Base-by-base conservation (phyloP, 768 basidiomycete genomes). In the Lactarius indigo region DNA sequence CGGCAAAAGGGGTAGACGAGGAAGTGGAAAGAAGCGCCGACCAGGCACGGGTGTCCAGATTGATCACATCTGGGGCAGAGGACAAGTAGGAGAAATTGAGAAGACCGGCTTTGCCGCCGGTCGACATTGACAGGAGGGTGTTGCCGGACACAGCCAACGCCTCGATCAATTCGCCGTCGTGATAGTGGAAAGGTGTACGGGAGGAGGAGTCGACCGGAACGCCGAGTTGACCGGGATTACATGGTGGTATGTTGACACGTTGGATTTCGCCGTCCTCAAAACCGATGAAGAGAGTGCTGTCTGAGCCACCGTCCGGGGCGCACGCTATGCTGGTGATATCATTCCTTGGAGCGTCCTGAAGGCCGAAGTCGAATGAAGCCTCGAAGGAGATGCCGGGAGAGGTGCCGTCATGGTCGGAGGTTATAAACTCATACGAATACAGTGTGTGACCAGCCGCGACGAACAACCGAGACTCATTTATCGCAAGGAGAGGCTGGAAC, bases 31-130 rank as follows among this genome's bases (percentile, higher is more conserved):
- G 81, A 69, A 86, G 79, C 23, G 84, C 83, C 7, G 80, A 75
- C 91, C 91, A 93, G 70, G 86, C 83, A 50, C 85, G 86, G 4
- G 76, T 68, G 52, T 80, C 74, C 41, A 91, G 75, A 55, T 84
- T 75, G 44, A 87, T 74, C 39, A 76, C 72, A 26, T 75, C 68
- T 0, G 76, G 69, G 17, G 72, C 37, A 6, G 74, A 55, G 41
- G 47, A 23, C n/a, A 1, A 59, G 12, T 62, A n/a, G 71, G 47
- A 68, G 69, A 65, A 59, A 63, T 73, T 56, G 44, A 75, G 73
- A 60, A 86, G 74, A 37, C 76, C 76, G 52, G 80, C 87, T 41
- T 74, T 77, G 54, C 89, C 89, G 58, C 72, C 76, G 12, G 84
- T 79, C 17, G 90, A 87, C 17, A 92, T 72, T 3, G 87, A 84